Base-by-base conservation (phyloP, 495 filamentous ascomycete species). In the Aspergillus homomorphus region DNA sequence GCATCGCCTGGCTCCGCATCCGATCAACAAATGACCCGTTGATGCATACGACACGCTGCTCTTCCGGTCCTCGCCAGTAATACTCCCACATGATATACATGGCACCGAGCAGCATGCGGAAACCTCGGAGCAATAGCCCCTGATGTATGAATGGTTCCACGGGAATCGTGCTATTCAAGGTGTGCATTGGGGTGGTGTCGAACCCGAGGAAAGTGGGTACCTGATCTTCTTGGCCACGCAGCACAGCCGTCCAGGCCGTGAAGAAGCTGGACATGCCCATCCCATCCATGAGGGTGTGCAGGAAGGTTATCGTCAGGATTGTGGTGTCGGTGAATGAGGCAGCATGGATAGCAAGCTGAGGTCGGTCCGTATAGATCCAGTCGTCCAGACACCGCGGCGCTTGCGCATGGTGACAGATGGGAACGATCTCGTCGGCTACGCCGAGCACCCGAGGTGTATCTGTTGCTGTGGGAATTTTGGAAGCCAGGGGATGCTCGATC, bases 261-360 rank as follows among this genome's bases (percentile, higher is more conserved):
- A 66, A 45, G 24, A 69, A 62, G 7, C 24, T 58, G 6, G 56
- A 16, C 61, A 56, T 67, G 7, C 73, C 77, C 59, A 78, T 68
- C 1, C 69, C 77, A 52, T 84, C 81, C 38, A 71, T 71, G 7
- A 80, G 56, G 1, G 75, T 73, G 59, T 84, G 81, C 22, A 74
- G 66, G 59, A 66, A 81, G 10, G 62, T 67, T 19, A 80, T 51
- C 4, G 69, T 70, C 10, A 84, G 63, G 19, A 84, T 62, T 0
- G 80, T 84, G 8, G 75, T 69, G 62, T 84, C 74, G 12, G 64
- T 57, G 57, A 84, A 82, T 0, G 66, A 65, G 5, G 73, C 69
- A 38, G 80, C 69, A 46, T 82, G 77, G n/a, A 84, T 66, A 21
- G 70, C 62, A 15, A 82, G 63, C 62, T 78, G 79, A 14, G 81